Evolutionary conservation across 768 basidiomycete species (phyloP).

Genomic region (Neoboletus magnificus): DNA sequence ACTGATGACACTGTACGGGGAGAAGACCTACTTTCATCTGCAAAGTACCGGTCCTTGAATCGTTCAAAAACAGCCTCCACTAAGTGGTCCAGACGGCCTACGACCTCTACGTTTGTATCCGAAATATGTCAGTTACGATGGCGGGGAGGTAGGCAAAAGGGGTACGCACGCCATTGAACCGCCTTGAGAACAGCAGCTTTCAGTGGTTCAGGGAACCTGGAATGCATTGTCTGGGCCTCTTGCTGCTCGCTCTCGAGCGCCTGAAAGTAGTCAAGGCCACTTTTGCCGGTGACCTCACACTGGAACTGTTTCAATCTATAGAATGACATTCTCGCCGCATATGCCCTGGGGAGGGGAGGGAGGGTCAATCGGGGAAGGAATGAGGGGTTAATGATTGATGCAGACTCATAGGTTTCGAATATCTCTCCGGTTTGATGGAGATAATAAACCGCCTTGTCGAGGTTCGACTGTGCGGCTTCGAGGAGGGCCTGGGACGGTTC

Average conservation of each 20-base stretch:
- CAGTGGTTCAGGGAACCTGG: slow-evolving; percentile 87
- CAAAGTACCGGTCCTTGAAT: slow-evolving; percentile 94
- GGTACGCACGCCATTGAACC: slow-evolving; percentile 93
- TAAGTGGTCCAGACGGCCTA: slow-evolving; percentile 92
- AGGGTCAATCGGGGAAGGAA: slow-evolving; percentile 24
- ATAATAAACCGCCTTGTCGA: slow-evolving; percentile 80
- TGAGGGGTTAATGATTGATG: slow-evolving; percentile 20
- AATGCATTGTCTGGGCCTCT: slow-evolving; percentile 86
- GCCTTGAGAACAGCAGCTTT: slow-evolving; percentile 88
- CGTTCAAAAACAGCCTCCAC: slow-evolving; percentile 95
- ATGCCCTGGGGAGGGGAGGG: slow-evolving; percentile 46
- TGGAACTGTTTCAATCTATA: slow-evolving; percentile 93
- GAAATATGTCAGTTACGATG: slow-evolving; percentile 9
- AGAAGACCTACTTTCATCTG: slow-evolving; percentile 73
- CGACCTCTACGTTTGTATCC: slow-evolving; percentile 66
- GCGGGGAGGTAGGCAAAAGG: slow-evolving; percentile 17
- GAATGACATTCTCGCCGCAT: slow-evolving; percentile 91
- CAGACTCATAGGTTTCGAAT: slow-evolving; percentile 94
- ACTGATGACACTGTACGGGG: slow-evolving; percentile 3
- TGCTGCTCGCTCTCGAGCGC: slow-evolving; percentile 88
- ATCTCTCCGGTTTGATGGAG: slow-evolving; percentile 95
- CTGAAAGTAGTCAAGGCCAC: slow-evolving; percentile 89
- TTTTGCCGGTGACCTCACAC: slow-evolving; percentile 96
- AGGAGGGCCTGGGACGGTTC: slow-evolving; percentile 73
- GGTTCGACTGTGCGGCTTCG: slow-evolving; percentile 59